Conservation (phyloP, 139 green algal genomes). For the Chlorella sp. region DNA sequence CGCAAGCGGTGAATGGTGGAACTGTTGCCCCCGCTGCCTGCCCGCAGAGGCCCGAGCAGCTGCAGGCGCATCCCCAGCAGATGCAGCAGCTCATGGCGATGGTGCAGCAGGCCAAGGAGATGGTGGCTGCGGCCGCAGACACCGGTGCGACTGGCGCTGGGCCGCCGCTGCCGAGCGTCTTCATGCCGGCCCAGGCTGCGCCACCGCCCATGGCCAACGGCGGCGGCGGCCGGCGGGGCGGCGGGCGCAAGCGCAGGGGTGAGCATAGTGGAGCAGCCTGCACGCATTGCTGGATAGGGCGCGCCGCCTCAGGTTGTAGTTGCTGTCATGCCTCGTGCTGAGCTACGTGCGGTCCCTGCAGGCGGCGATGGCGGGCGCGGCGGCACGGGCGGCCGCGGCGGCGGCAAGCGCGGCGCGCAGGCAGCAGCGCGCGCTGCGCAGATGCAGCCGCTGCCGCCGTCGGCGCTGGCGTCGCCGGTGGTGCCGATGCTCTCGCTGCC, state of each 20-base stretch:
- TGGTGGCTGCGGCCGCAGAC: not conserved
- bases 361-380: not conserved
- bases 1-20: no score
- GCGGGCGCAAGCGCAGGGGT: conserved; percentile 25
- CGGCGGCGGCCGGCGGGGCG: not conserved
- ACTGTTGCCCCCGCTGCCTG: no score
- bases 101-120: conserved; percentile 15
- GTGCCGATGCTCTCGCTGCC: not conserved
- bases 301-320: not conserved
- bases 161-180: not conserved
- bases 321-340: not conserved
- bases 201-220: not conserved
- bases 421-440: not conserved
- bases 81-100: conserved; percentile 31
- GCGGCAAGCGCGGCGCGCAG: not conserved
- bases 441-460: not conserved
- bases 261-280: not conserved
- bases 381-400: not conserved
- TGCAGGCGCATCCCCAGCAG: conserved; percentile 10
- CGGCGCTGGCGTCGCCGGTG: not conserved
- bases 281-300: not conserved
- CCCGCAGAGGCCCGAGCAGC: conserved; percentile 9
- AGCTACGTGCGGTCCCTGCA: not conserved
- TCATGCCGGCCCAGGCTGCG: not conserved
- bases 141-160: not conserved